phyloP scores from a whole-genome alignment of 2,329 filamentous ascomycete species.

The Aspergillus texensis region DNA sequence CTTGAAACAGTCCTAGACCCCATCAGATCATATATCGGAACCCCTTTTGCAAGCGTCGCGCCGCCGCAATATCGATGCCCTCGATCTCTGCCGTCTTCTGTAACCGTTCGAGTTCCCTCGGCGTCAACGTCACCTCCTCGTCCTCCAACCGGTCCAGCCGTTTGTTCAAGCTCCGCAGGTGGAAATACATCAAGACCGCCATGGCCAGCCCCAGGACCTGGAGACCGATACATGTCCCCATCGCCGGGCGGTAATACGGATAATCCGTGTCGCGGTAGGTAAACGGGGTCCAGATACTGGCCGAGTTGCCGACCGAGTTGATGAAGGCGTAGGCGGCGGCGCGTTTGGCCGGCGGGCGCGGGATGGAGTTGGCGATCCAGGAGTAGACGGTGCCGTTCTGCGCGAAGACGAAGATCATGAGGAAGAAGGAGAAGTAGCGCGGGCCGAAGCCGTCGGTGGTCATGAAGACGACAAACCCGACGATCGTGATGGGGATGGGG shows the following conservation, averaged over 20 bases:
- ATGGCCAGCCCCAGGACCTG: conserved; percentile 39
- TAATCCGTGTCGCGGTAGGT: conserved; percentile 47
- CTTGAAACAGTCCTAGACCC: neutral
- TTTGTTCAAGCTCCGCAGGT: conserved; percentile 52
- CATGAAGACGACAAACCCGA: conserved; percentile 60
- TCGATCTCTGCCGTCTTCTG: conserved; percentile 56
- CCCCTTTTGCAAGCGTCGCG: conserved; percentile 56
- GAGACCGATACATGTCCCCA: conserved; percentile 47
- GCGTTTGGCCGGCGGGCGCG: conserved; percentile 57
- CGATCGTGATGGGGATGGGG: conserved; percentile 54
- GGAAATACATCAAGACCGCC: conserved; percentile 42
- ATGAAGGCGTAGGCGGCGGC: conserved; percentile 59
- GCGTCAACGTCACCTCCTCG: conserved; percentile 48
- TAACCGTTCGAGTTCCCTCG: conserved; percentile 51
- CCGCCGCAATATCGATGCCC: conserved; percentile 53
- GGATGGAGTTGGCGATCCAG: conserved; percentile 56
- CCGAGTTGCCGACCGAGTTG: conserved; percentile 57
- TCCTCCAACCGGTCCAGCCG: conserved; percentile 55
- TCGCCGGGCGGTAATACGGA: conserved; percentile 45
- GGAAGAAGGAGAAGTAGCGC: conserved; percentile 59
- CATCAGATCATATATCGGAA: conserved; percentile 54
- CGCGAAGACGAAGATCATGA: conserved; percentile 59
- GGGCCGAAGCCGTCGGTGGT: conserved; percentile 54
- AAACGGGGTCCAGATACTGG: conserved; percentile 56
- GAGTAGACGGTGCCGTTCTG: conserved; percentile 54